phyloP scores from a whole-genome alignment of 352 stramenopile species.

The Phytophthora crassamura region DNA sequence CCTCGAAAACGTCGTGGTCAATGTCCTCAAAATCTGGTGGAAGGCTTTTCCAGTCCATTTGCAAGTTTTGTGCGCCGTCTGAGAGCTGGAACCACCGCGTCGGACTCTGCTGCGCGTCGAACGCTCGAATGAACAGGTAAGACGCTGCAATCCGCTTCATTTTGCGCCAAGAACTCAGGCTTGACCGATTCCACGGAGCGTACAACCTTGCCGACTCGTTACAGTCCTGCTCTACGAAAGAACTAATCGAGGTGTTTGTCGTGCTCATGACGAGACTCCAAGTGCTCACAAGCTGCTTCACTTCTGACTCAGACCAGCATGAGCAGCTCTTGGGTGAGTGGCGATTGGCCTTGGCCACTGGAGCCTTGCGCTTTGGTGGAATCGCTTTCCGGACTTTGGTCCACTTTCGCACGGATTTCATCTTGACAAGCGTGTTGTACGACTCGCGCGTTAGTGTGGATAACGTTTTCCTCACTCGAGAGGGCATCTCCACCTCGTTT shows the following conservation, averaged over 20 bases:
- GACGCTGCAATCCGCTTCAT: conserved; percentile 30
- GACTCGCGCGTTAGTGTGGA: conserved; percentile 15
- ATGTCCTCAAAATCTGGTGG: conserved; percentile 40
- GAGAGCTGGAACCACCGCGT: conserved; percentile 27
- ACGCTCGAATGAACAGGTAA: conserved; percentile 31
- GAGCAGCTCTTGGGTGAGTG: conserved; percentile 3
- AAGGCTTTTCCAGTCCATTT: conserved; percentile 20
- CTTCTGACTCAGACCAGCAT: conserved; percentile 19
- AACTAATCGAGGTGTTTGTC: neutral
- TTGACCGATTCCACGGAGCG: conserved; percentile 21
- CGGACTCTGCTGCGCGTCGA: conserved; percentile 8
- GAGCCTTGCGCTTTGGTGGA: neutral
- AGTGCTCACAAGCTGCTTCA: conserved; percentile 16
- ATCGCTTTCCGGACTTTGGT: conserved; percentile 1
- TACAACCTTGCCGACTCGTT: conserved; percentile 15
- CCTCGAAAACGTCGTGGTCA: conserved; percentile 15
- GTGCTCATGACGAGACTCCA: conserved; percentile 25
- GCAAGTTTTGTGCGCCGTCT: conserved; percentile 9
- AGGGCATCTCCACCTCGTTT: conserved; percentile 5
- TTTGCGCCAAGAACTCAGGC: conserved; percentile 27
- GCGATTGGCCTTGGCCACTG: neutral
- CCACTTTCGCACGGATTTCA: conserved; percentile 22
- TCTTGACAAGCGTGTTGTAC: conserved; percentile 11
- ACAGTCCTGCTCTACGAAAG: conserved; percentile 14
- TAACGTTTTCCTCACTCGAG: neutral